These are phyloP conservation scores for Leccinum ochraceum DNA, from an alignment of 768 basidiomycete genomes.

Conservation along the genomic window DNA sequence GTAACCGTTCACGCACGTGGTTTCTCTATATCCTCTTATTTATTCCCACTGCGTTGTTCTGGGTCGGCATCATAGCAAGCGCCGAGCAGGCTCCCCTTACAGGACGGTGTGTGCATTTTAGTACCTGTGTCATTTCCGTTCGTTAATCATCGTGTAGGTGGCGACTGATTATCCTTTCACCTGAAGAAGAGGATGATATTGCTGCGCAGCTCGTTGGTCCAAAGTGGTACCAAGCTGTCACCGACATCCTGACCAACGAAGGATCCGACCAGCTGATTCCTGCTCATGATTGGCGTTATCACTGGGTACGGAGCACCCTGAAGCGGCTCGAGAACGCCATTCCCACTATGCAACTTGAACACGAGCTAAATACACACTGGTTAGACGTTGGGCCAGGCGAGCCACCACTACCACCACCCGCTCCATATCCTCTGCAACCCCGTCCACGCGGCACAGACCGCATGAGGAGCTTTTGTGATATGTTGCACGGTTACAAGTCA, in stretches of 20 bases:
- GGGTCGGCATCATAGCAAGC: slow-evolving; percentile 70
- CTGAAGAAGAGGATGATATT: slow-evolving; percentile 91
- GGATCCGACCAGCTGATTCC: slow-evolving; percentile 66
- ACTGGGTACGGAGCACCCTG: slow-evolving; percentile 82
- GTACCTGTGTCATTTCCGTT: background rate
- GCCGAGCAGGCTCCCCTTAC: slow-evolving; percentile 80
- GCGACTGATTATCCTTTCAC: slow-evolving; percentile 86
- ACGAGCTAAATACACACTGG: slow-evolving; percentile 58
- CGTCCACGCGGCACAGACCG: slow-evolving; percentile 77
- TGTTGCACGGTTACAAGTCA: slow-evolving; percentile 44
- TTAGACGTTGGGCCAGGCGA: slow-evolving; percentile 48
- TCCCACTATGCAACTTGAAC: slow-evolving; percentile 63
- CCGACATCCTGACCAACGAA: slow-evolving; percentile 70
- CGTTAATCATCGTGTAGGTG: slow-evolving; percentile 49
- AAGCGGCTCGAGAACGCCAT: slow-evolving; percentile 75
- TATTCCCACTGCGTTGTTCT: slow-evolving; percentile 62
- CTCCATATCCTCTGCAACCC: slow-evolving; percentile 77
- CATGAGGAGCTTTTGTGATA: slow-evolving; percentile 58
- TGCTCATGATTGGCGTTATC: slow-evolving; percentile 82
- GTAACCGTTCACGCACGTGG: slow-evolving; percentile 49
- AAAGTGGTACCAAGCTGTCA: slow-evolving; percentile 86
- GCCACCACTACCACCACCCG: slow-evolving; percentile 75
- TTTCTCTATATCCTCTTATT: slow-evolving; percentile 57
- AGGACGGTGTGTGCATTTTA: slow-evolving; percentile 59
- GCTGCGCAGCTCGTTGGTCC: slow-evolving; percentile 77